Conservation (phyloP, 2,329 filamentous ascomycete genomes). For the Trichoderma atrobrunneum region DNA sequence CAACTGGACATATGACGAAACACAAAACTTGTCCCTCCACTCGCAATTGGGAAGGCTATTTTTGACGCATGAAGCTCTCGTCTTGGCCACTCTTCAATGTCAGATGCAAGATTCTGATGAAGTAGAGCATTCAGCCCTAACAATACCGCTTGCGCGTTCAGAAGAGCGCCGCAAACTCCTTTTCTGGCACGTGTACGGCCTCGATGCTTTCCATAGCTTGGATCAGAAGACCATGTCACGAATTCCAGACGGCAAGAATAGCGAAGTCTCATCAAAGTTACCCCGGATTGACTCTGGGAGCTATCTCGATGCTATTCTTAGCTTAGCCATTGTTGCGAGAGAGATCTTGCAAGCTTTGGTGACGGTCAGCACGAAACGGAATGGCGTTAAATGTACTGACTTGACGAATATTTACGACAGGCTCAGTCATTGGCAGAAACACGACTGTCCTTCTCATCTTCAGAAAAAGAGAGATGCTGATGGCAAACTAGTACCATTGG, state of each 20-base stretch:
- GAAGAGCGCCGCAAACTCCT: background rate
- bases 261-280: background rate
- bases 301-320: constrained; percentile 5
- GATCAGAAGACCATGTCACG: background rate
- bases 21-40: background rate
- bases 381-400: background rate
- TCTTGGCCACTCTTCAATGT: background rate
- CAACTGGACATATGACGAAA: background rate
- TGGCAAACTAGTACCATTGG: background rate
- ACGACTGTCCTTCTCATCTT: background rate
- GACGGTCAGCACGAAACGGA: background rate
- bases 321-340: background rate
- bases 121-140: background rate
- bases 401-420: background rate
- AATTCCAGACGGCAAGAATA: background rate
- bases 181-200: constrained; percentile 6
- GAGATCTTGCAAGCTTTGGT: constrained; percentile 4
- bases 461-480: background rate
- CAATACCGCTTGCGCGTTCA: background rate
- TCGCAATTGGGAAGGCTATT: background rate
- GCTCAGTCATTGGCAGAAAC: background rate
- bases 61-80: constrained; percentile 2
- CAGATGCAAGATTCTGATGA: background rate
- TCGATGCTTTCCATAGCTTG: constrained; percentile 3
- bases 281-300: background rate